These are phyloP conservation scores for Vigna angularis DNA, from an alignment of 306 rosid species.

Conservation along the genomic window DNA sequence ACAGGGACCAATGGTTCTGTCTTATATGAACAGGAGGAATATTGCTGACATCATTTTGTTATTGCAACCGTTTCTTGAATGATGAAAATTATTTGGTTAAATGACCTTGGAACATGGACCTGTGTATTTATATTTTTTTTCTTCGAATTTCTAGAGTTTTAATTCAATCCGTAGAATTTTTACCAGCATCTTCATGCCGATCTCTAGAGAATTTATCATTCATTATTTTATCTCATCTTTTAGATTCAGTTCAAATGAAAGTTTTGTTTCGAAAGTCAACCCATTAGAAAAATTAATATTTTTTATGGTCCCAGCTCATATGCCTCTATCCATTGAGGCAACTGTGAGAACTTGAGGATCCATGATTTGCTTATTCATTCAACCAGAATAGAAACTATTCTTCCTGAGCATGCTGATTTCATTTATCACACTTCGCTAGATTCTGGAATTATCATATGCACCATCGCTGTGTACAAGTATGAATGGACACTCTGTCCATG, in stretches of 20 bases:
- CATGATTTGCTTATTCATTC: neutral
- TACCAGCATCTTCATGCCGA: neutral
- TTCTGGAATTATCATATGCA: conserved; percentile 14
- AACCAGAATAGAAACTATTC: neutral
- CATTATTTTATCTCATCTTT: conserved; percentile 31
- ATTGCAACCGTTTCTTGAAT: conserved; percentile 21
- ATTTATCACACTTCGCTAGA: neutral
- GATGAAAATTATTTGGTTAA: conserved; percentile 16
- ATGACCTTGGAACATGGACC: neutral
- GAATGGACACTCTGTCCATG: neutral
- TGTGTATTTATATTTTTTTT: neutral
- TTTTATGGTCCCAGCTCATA: neutral
- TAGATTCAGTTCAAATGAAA: neutral
- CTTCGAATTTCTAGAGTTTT: neutral
- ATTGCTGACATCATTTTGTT: conserved; percentile 45
- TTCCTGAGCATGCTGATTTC: neutral
- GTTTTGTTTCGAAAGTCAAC: conserved; percentile 19
- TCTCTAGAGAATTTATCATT: conserved; percentile 9
- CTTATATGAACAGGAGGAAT: conserved; percentile 42
- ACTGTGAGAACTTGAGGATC: conserved; percentile 19
- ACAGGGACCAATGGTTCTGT: conserved; percentile 48
- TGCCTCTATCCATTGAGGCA: neutral
- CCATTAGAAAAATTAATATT: neutral
- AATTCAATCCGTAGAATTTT: conserved; percentile 7
- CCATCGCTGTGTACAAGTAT: neutral